These are phyloP conservation scores for Trypanosoma melophagium DNA, from an alignment of 208 protist genomes.

Conservation along the genomic window DNA sequence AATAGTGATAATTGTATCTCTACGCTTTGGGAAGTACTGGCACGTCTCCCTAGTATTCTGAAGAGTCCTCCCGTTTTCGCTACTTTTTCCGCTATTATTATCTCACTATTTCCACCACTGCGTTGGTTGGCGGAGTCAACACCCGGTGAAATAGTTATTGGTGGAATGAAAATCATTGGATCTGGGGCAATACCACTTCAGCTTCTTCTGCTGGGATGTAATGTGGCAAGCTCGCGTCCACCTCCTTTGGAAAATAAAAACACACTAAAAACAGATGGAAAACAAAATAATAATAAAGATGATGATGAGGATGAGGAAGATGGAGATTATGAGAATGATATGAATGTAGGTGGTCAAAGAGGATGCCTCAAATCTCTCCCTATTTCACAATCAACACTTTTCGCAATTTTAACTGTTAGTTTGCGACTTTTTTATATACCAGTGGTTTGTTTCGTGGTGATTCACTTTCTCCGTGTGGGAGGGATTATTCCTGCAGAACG, in stretches of 20 bases:
- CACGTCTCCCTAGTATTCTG: constrained; percentile 28
- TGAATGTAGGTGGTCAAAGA: background rate
- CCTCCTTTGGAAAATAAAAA: constrained; percentile 6
- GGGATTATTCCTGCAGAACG: constrained; percentile 15
- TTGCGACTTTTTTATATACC: constrained; percentile 44
- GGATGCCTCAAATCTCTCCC: background rate
- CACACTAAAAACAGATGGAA: constrained; percentile 7
- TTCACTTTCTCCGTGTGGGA: constrained; percentile 25
- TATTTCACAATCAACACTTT: constrained; percentile 17
- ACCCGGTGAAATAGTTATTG: constrained; percentile 42
- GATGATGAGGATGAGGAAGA: constrained; percentile 8
- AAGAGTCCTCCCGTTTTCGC: constrained; percentile 45
- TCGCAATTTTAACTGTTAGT: constrained; percentile 40
- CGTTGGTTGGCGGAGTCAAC: constrained; percentile 54
- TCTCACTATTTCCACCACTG: constrained; percentile 65
- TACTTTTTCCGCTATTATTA: constrained; percentile 52
- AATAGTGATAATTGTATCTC: background rate
- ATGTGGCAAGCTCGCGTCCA: constrained; percentile 22
- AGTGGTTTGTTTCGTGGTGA: constrained; percentile 32
- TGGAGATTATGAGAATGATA: background rate
- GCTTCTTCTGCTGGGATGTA: constrained; percentile 59
- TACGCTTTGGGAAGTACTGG: constrained; percentile 10
- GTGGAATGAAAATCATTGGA: constrained; percentile 55
- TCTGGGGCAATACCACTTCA: constrained; percentile 60
- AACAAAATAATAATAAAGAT: background rate